Evolutionary conservation across 2,329 filamentous ascomycete species (phyloP).

Genomic region (Aschersonia sp.): DNA sequence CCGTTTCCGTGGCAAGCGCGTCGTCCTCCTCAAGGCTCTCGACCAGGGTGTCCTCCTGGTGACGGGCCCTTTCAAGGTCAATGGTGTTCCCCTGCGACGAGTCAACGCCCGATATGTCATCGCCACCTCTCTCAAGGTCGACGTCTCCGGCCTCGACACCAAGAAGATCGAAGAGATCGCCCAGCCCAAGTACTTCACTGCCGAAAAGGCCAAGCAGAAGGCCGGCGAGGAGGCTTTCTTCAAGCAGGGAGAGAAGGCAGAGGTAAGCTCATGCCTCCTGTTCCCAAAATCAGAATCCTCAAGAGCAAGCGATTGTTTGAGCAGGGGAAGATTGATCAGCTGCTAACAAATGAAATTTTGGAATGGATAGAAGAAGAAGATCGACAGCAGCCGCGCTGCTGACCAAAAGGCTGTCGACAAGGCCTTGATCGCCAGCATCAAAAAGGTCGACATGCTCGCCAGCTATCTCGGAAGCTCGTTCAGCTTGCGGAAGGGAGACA

Average conservation of each 20-base stretch:
- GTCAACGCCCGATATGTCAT: conserved; percentile 92
- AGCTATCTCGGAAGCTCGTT: conserved; percentile 93
- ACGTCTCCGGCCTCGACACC: conserved; percentile 72
- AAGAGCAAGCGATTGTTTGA: no score
- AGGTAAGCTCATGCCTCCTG: conserved; percentile 45
- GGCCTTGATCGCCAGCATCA: conserved; percentile 85
- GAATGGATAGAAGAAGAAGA: conserved; percentile 75
- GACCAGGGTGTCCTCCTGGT: conserved; percentile 96
- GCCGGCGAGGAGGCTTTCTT: conserved; percentile 97
- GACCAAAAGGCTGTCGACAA: conserved; percentile 99
- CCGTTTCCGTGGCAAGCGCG: conserved; percentile 99
- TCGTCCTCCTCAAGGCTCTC: conserved; percentile 96
- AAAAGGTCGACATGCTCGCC: conserved; percentile 91
- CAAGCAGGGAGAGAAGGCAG: conserved; percentile 95
- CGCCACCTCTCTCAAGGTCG: conserved; percentile 74
- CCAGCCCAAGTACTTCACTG: conserved; percentile 82
- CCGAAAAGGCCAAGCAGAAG: conserved; percentile 92
- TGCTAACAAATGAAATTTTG: no score
- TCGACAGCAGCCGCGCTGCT: conserved; percentile 76
- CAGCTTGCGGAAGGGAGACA: conserved; percentile 98
- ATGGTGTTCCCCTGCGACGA: conserved; percentile 92
- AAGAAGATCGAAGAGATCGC: conserved; percentile 75
- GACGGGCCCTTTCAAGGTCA: conserved; percentile 99
- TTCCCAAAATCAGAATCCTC: conserved; percentile 7
- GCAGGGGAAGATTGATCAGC: no score